Conservation (phyloP, 768 basidiomycete genomes). For the Chalciporus pseudorubinellus region DNA sequence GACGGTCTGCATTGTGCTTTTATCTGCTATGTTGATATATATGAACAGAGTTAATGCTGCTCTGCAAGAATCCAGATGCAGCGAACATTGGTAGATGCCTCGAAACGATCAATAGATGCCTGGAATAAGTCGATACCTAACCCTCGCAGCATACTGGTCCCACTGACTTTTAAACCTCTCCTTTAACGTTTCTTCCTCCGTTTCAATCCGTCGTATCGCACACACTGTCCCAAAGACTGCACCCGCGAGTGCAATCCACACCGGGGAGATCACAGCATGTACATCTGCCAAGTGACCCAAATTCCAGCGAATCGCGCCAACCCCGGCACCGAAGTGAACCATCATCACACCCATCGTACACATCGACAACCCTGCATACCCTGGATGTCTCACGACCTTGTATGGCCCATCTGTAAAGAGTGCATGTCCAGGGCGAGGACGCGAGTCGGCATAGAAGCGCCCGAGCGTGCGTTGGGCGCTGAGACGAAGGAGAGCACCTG, state of each 20-base stretch:
- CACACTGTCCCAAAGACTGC: constrained; percentile 5
- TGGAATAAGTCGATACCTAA: constrained; percentile 50
- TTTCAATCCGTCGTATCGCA: constrained; percentile 7
- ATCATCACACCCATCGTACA: constrained; percentile 14
- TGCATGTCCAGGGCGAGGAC: constrained; percentile 12
- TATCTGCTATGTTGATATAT: too few relatives aligned
- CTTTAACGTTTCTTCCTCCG: constrained; percentile 13
- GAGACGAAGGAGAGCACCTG: constrained; percentile 43
- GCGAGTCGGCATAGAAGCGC: constrained; percentile 21
- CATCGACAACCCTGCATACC: constrained; percentile 33
- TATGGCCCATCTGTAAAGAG: constrained; percentile 32
- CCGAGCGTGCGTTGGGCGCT: constrained; percentile 27
- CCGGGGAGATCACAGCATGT: constrained; percentile 14
- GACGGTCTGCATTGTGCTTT: neutral
- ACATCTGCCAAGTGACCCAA: constrained; percentile 29
- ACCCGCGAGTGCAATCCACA: constrained; percentile 8
- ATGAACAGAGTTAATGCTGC: too few relatives aligned
- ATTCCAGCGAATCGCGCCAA: neutral
- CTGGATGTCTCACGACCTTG: constrained; percentile 28
- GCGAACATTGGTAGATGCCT: neutral
- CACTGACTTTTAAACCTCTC: constrained; percentile 18
- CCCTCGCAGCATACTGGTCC: constrained; percentile 40
- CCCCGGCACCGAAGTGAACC: constrained; percentile 9
- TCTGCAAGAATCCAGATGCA: neutral
- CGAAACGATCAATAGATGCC: constrained; percentile 39